Evolutionary conservation across 2,329 filamentous ascomycete genomes (phyloP).

Genomic region (Elsinoe perseae): DNA sequence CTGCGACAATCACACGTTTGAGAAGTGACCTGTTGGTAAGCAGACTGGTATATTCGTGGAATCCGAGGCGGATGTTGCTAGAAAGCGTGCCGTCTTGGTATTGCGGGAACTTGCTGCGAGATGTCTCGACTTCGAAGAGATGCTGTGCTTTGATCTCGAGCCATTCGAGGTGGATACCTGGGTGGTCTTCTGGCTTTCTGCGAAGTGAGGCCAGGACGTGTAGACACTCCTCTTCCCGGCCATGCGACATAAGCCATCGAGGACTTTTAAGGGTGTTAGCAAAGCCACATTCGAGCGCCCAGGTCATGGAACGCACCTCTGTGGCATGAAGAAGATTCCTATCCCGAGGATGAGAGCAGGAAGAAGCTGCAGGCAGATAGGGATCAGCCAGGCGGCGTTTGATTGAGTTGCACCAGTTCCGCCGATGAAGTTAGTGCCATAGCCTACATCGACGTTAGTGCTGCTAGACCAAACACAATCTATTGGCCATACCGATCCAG

Average conservation of each 20-base stretch:
- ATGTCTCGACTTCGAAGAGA: slow-evolving; percentile 24
- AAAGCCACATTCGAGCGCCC: neutral
- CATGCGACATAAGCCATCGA: slow-evolving; percentile 25
- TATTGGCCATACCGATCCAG: slow-evolving; percentile 34
- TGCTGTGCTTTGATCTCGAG: slow-evolving; percentile 27
- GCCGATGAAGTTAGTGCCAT: slow-evolving; percentile 25
- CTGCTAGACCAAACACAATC: slow-evolving; percentile 23
- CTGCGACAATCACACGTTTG: slow-evolving; percentile 15
- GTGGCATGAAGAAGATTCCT: slow-evolving; percentile 54
- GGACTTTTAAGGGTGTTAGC: slow-evolving; percentile 21
- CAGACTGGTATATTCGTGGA: slow-evolving; percentile 16
- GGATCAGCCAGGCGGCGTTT: slow-evolving; percentile 58
- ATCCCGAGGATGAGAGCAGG: slow-evolving; percentile 58
- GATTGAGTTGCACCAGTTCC: slow-evolving; percentile 24
- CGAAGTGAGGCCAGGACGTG: slow-evolving; percentile 23
- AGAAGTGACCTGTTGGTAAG: slow-evolving; percentile 17
- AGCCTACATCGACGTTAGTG: slow-evolving; percentile 27
- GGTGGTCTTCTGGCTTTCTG: slow-evolving; percentile 21
- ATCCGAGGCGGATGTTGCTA: slow-evolving; percentile 15
- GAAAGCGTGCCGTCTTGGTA: slow-evolving; percentile 33
- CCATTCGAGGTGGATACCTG: slow-evolving; percentile 24
- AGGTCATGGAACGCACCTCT: neutral
- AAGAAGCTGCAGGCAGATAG: slow-evolving; percentile 61
- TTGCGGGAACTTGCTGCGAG: slow-evolving; percentile 20
- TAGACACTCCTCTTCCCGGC: slow-evolving; percentile 24